Evolutionary conservation across 768 basidiomycete species (phyloP).

Genomic region (Hortiboletus flavorubellus): DNA sequence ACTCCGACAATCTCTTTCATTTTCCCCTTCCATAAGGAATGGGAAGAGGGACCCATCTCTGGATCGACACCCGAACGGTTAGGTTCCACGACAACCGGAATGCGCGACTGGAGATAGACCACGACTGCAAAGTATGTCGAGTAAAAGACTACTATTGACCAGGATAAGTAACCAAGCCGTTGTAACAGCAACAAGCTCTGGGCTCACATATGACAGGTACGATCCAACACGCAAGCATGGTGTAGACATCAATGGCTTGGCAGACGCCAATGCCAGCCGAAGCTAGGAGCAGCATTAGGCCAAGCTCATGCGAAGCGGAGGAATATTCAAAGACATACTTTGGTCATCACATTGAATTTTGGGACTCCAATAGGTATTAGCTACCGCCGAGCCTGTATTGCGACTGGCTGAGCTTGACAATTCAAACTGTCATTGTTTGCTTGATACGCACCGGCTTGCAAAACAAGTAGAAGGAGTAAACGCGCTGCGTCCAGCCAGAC

Average conservation of each 20-base stretch:
- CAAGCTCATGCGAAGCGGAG: background rate
- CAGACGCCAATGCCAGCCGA: conserved; percentile 44
- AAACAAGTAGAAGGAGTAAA: conserved; percentile 41
- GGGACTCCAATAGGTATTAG: conserved; percentile 42
- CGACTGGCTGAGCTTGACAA: background rate
- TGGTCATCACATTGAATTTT: conserved; percentile 42
- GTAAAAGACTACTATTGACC: conserved; percentile 41
- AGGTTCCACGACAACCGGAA: conserved; percentile 18
- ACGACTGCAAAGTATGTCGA: conserved; percentile 38
- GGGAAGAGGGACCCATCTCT: conserved; percentile 16
- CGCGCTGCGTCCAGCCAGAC: conserved; percentile 54
- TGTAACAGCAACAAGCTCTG: background rate
- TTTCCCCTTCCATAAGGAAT: conserved; percentile 5
- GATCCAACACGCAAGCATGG: conserved; percentile 52
- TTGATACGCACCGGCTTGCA: conserved; percentile 43
- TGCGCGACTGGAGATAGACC: conserved; percentile 35
- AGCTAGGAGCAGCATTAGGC: conserved; percentile 24
- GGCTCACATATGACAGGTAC: conserved; percentile 49
- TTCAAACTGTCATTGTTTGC: background rate
- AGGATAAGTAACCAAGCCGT: conserved; percentile 5
- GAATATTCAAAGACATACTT: conserved; percentile 30
- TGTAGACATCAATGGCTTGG: conserved; percentile 44
- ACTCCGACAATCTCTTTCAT: background rate
- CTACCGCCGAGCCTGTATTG: conserved; percentile 38
- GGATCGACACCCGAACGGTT: conserved; percentile 10